These are phyloP conservation scores for Curvularia lunata DNA, from an alignment of 2,329 filamentous ascomycete genomes.

Conservation along the genomic window DNA sequence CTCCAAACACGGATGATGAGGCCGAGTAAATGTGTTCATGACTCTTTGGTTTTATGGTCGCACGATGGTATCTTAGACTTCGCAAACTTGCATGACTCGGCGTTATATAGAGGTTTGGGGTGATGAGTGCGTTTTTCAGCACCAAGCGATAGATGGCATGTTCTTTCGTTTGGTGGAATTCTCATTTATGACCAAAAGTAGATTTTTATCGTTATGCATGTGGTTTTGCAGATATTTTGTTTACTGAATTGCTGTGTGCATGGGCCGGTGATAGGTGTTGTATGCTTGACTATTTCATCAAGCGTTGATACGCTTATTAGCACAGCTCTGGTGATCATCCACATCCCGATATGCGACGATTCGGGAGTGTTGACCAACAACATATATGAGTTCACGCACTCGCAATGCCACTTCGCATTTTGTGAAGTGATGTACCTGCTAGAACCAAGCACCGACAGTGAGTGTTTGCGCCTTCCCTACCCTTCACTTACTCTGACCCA, in stretches of 20 bases:
- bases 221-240: neutral
- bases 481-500: neutral
- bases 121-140: conserved; percentile 13
- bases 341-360: neutral
- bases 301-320: neutral
- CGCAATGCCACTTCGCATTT: neutral
- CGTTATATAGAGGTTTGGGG: conserved; percentile 27
- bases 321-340: neutral
- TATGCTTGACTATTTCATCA: neutral
- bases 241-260: neutral
- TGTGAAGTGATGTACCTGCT: neutral
- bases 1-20: conserved; percentile 51
- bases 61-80: conserved; percentile 21
- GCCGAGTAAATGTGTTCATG: conserved; percentile 36
- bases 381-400: neutral
- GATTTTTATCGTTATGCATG: neutral
- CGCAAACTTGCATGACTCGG: conserved; percentile 30
- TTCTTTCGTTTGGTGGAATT: conserved; percentile 15
- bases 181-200: conserved; percentile 22
- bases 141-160: conserved; percentile 17
- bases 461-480: neutral
- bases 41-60: conserved; percentile 15
- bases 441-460: neutral
- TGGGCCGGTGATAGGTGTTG: neutral
- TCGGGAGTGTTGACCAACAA: neutral